Evolutionary conservation across 2,329 filamentous ascomycete genomes (phyloP), one percentile per base, ranked within the genome.

Genomic region (Aspergillus costaricaensis): DNA sequence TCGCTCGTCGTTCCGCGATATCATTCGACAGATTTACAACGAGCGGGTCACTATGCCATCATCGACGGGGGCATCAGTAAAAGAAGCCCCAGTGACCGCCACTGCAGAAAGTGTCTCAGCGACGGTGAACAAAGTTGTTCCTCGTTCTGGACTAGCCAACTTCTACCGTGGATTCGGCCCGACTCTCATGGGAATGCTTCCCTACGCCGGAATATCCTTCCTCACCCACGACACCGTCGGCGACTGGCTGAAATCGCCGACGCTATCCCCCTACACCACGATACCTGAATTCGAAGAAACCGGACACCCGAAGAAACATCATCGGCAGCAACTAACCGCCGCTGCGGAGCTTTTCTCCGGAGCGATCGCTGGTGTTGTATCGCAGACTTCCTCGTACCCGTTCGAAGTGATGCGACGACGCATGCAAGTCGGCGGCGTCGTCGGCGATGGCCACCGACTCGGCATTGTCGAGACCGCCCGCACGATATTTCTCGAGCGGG

Each of bases 391-490:
- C 0, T 96, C 93, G 15, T 99, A 99, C 75, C 95, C 95, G 5
- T 82, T 99, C 2, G 95, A 99, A 76, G 91, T 99, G 15, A 90
- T 98, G 60, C 83, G 95, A 62, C 85, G 95, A 65, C 85, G 95
- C 51, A 98, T 99, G 94, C 95, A 99, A 75, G 95, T 99, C 14
- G 91, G 92, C 51, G 95, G 94, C 10, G 93, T 94, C 0, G 92
- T 98, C 0, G 95, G 95, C 1, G 93, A 98, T 73, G 93, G 94
- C 0, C 91, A 87, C 68, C 82, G 91, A 49, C 77, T 96, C 49
- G 83, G 87, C 54, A 91, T 99, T 65, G 79, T 81, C 15, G 94
- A 98, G 78, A 96, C 94, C 1, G 88, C 88, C 3, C 80, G 78
- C 65, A 84, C 87, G 72, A 95, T 99, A 64, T 87, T 87, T 67